Evolutionary conservation across 352 stramenopile genomes (phyloP), one percentile per base, ranked within the genome.

Genomic region (Phytophthora melonis): DNA sequence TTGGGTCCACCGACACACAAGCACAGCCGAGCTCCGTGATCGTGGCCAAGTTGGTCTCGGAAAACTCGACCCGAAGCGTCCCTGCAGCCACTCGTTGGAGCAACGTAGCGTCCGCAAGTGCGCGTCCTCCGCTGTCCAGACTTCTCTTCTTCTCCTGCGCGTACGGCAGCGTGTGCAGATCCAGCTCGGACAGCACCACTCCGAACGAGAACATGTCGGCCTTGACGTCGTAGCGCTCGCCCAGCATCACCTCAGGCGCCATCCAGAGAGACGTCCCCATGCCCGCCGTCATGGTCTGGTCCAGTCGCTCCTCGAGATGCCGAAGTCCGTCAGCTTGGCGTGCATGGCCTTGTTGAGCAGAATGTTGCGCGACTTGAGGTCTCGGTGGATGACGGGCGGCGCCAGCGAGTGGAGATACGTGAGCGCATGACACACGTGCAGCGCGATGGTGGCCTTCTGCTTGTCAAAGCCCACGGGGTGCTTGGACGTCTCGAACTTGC

Each of bases 251-350:
- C 19, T 70, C 67, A 0, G 67, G 23, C 1, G 23, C 23, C 23
- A 25, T 25, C 23, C 23, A 25, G 23, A 25, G 23, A 1, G 23
- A 25, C 23, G 23, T 25, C 23, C 23, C 23, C 23, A 25, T 25
- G 23, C 23, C 23, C 23, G 23, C 23, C 23, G 67, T 84, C 70
- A 81, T 77, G 0, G 70, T 73, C 11, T 65, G 43, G 18, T 79
- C 66, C 8, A 69, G 61, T 4, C 66, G 47, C 10, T 75, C 60
- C 84, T 75, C 39, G 77, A 88, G 13, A 87, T 81, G 11, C 84
- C 84, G 77, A 92, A 92, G 54, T 89, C 84, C 4, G 66, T 77
- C 13, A 92, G 41, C 66, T 92, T 92, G 3, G 84, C 81, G 7
- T 65, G 52, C 58, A 77, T 82, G 21, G 81, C 65, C 8, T 19